A percentile compares a stretch with the other conserved stretches of the same genome.
Evolutionary conservation across 2,329 filamentous ascomycete species (phyloP).

Genomic region (Trichoderma sp.): DNA sequence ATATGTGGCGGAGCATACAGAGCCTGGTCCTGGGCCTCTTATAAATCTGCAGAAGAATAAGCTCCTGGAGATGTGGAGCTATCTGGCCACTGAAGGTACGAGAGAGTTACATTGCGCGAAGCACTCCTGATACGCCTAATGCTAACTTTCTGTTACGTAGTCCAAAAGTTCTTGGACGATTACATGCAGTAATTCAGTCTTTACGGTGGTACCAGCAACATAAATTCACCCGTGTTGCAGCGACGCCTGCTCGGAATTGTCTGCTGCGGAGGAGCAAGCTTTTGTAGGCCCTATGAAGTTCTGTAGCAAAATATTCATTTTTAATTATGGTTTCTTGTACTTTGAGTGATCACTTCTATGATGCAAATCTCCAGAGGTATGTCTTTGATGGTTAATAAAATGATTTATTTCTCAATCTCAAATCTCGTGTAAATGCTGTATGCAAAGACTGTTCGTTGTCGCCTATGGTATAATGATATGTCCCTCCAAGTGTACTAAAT

Average conservation of each 20-base stretch:
- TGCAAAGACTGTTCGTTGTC: neutral
- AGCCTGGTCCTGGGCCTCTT: neutral
- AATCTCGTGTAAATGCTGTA: neutral
- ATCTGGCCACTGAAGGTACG: neutral
- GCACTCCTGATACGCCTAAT: neutral
- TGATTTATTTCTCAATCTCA: neutral
- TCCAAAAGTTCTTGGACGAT: neutral
- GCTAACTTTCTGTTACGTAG: neutral
- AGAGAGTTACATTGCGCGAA: neutral
- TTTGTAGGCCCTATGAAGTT: rapidly evolving
- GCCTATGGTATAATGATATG: neutral
- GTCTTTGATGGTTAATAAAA: neutral
- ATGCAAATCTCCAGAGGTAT: neutral
- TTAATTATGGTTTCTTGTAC: neutral
- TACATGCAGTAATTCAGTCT: neutral
- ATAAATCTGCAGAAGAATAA: neutral
- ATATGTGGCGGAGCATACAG: neutral
- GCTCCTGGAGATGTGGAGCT: neutral
- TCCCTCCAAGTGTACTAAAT: neutral
- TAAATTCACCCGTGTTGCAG: neutral
- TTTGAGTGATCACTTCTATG: neutral
- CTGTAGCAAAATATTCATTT: neutral
- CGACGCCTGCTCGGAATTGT: neutral
- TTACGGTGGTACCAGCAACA: neutral
- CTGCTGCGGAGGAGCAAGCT: neutral